Evolutionary conservation across 345 rosid genomes (phyloP).

Genomic region (Cardiospermum halicacabum): DNA sequence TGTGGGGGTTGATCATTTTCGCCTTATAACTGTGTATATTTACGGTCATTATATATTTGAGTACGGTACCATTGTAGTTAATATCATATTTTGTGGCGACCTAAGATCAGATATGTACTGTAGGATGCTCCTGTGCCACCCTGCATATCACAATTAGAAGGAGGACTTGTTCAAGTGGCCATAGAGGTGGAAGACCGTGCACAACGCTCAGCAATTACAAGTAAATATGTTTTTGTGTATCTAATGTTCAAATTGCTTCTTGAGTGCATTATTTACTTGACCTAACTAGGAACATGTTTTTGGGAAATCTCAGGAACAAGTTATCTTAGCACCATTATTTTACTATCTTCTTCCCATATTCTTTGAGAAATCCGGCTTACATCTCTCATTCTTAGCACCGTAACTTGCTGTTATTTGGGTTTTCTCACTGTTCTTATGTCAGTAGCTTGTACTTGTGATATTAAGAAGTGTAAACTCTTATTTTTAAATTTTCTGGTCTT

Average conservation of each 20-base stretch:
- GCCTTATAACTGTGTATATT: background rate
- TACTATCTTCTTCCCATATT: background rate
- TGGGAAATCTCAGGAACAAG: background rate
- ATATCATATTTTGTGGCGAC: background rate
- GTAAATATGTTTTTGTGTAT: conserved; percentile 31
- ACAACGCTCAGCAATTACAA: conserved; percentile 86
- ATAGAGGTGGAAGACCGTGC: conserved; percentile 97
- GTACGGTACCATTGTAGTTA: background rate
- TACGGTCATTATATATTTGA: background rate
- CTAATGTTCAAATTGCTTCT: background rate
- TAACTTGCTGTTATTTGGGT: background rate
- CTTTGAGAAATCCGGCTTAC: background rate
- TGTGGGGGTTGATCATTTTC: background rate
- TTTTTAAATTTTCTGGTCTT: background rate
- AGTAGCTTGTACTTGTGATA: background rate
- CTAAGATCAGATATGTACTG: conserved; percentile 6
- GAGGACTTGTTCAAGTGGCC: conserved; percentile 94
- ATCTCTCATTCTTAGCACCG: background rate
- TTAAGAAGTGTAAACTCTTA: background rate
- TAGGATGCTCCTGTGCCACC: conserved; percentile 97
- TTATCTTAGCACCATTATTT: background rate
- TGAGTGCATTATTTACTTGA: background rate
- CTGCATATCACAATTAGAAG: conserved; percentile 82
- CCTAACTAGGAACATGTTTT: background rate
- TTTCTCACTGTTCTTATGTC: background rate